These are phyloP conservation scores for Andalucia godoyi DNA, from an alignment of 78 protist species.

Conservation along the genomic window DNA sequence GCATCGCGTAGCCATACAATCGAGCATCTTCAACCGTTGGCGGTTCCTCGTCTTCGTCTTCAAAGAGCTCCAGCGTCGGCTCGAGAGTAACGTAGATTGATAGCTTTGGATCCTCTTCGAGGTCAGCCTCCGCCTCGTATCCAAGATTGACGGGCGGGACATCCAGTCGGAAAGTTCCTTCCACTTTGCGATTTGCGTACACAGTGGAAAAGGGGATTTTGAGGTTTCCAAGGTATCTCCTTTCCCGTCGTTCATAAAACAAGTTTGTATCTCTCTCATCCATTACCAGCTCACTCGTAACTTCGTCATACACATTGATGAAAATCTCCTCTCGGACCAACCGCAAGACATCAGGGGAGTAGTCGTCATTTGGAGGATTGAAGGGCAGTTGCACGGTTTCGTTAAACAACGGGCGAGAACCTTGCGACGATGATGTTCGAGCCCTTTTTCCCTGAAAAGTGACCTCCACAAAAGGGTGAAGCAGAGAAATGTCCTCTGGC, in stretches of 20 bases:
- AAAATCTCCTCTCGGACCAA: background rate
- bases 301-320: slow-evolving; percentile 1
- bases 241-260: background rate
- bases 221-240: background rate
- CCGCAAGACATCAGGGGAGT: background rate
- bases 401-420: background rate
- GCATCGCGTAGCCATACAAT: background rate
- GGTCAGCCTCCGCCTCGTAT: background rate
- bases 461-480: background rate
- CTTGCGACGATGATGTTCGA: background rate
- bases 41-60: background rate
- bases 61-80: background rate
- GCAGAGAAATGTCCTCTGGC: too few species aligned
- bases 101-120: background rate
- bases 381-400: background rate
- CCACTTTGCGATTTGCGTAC: background rate
- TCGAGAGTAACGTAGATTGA: background rate
- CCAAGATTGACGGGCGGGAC: background rate
- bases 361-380: background rate
- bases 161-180: background rate
- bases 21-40: background rate
- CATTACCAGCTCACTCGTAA: background rate
- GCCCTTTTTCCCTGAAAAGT: background rate
- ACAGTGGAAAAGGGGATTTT: background rate
- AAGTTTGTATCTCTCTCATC: background rate